Evolutionary conservation across 2,329 filamentous ascomycete genomes (phyloP).

Genomic region (Colletotrichum cereale): DNA sequence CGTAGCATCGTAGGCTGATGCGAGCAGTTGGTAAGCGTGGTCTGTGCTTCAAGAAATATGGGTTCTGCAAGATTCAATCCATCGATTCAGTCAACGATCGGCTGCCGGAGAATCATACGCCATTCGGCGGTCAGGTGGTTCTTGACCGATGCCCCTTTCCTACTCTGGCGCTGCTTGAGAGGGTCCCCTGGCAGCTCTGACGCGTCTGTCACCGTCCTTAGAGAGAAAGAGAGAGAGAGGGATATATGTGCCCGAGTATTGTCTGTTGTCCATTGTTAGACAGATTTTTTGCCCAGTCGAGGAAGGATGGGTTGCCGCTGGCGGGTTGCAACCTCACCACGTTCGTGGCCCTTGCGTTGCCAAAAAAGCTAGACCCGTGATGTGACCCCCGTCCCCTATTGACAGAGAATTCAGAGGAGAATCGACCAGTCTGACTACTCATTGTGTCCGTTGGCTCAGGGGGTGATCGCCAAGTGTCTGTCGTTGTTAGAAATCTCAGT

Average conservation of each 20-base stretch:
- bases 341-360: slow-evolving; percentile 29
- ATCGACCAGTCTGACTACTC: background rate
- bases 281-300: slow-evolving; percentile 31
- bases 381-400: slow-evolving; percentile 8
- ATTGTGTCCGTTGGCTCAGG: slow-evolving; percentile 8
- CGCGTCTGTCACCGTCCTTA: background rate
- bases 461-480: slow-evolving; percentile 17
- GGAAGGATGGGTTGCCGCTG: slow-evolving; percentile 34
- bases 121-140: background rate
- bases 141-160: background rate
- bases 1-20: background rate
- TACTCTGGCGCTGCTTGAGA: background rate
- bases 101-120: background rate
- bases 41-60: background rate
- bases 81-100: background rate
- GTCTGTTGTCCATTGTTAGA: slow-evolving; percentile 4
- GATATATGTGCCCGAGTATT: slow-evolving; percentile 33
- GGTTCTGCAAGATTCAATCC: background rate
- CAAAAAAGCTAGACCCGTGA: slow-evolving; percentile 15
- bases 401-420: background rate
- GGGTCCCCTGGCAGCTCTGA: background rate
- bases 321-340: slow-evolving; percentile 41
- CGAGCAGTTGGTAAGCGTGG: background rate
- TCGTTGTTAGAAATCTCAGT: slow-evolving; percentile 2
- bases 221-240: background rate